These are phyloP conservation scores for Eimeria falciformis DNA, from an alignment of 169 alveolate genomes.

Conservation along the genomic window DNA sequence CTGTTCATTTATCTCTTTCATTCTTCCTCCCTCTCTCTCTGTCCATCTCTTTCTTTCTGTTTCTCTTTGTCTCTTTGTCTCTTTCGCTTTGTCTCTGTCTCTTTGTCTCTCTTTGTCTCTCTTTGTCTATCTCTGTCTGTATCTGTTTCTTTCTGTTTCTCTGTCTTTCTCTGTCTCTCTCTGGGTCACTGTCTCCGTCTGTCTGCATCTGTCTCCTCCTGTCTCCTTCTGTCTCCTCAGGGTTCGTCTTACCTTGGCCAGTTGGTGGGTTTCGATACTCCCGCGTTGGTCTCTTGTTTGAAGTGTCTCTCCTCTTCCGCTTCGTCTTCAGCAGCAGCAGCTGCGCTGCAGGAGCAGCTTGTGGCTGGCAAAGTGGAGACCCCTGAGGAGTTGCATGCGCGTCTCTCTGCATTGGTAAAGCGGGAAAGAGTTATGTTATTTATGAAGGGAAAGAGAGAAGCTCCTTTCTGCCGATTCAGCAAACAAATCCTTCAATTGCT, in stretches of 20 bases:
- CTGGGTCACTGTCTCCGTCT: no score
- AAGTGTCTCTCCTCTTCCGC: background rate
- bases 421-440: slow-evolving; percentile 52
- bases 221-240: background rate
- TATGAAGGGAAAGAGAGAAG: slow-evolving; percentile 68
- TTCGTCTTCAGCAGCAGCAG: background rate
- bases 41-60: no score
- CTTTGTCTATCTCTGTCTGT: no score
- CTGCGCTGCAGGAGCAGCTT: background rate
- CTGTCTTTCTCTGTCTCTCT: no score
- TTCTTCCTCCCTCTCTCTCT: no score
- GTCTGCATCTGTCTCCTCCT: no score
- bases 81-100: no score
- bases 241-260: background rate
- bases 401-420: background rate
- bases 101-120: no score
- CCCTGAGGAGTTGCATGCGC: background rate
- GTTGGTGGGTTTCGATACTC: background rate
- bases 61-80: no score
- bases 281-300: background rate
- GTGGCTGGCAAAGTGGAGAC: background rate
- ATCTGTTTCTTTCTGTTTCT: no score
- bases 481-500: slow-evolving; percentile 15
- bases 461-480: slow-evolving; percentile 69
- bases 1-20: no score